These are phyloP conservation scores for Fusarium sp. DNA, from an alignment of 2,329 filamentous ascomycete species.

Conservation along the genomic window DNA sequence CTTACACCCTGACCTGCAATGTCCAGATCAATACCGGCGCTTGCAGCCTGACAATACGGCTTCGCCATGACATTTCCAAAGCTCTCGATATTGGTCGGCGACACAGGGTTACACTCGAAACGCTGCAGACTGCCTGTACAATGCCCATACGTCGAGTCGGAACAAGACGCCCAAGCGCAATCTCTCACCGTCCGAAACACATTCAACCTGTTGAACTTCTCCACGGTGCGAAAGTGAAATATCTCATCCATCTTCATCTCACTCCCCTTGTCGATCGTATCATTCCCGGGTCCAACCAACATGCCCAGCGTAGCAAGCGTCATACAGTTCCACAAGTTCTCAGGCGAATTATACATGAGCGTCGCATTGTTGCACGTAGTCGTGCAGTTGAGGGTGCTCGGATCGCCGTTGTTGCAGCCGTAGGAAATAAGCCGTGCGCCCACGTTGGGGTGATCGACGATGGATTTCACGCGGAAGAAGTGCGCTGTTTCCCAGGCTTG, in stretches of 20 bases:
- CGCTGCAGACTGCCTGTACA: background rate
- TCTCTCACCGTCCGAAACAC: background rate
- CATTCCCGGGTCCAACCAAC: background rate
- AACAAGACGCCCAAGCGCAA: constrained; percentile 10
- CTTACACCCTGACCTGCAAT: constrained; percentile 2
- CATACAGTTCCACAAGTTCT: constrained; percentile 8
- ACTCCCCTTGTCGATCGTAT: background rate
- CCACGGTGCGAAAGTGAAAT: background rate
- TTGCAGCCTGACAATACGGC: constrained; percentile 4
- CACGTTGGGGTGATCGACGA: background rate
- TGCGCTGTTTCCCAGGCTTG: constrained; percentile 17
- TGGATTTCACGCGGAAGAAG: background rate
- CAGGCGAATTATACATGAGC: background rate
- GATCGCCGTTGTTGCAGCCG: constrained; percentile 2
- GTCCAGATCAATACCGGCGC: background rate
- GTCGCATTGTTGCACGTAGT: background rate
- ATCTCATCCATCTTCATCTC: background rate
- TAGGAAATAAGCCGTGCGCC: background rate
- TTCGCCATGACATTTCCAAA: background rate
- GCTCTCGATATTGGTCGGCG: background rate
- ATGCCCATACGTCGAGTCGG: background rate
- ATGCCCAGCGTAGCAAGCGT: background rate
- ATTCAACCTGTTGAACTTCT: background rate
- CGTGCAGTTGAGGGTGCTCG: background rate
- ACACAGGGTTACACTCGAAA: background rate